Percentiles rank a stretch among this genome's conserved stretches.
Evolutionary conservation across 2,329 filamentous ascomycete species (phyloP).

Genomic region (Cytospora piceicola): DNA sequence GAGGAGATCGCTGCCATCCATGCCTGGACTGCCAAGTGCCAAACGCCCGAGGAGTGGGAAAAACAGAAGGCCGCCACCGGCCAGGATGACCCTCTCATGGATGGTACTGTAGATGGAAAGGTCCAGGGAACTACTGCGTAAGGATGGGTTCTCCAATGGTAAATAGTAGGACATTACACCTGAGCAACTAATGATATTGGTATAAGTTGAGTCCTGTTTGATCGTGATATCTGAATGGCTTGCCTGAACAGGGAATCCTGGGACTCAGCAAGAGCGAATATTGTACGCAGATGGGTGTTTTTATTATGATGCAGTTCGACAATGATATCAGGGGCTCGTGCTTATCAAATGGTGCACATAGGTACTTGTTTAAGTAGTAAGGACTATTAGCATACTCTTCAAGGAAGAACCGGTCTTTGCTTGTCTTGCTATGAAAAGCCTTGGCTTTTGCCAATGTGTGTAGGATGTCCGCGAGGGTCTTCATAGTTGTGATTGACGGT

Average conservation of each 20-base stretch:
- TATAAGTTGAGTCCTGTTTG: neutral
- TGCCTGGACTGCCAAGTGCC: conserved; percentile 93
- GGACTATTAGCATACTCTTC: too few relatives aligned
- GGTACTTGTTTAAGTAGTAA: too few relatives aligned
- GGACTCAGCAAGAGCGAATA: neutral
- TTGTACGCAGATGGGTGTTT: neutral
- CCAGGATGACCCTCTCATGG: conserved; percentile 43
- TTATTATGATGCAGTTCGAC: neutral
- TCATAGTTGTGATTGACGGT: too few relatives aligned
- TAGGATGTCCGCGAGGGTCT: too few relatives aligned
- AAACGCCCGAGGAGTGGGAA: conserved; percentile 89
- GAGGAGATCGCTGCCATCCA: conserved; percentile 89
- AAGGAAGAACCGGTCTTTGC: too few relatives aligned
- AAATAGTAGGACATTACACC: neutral
- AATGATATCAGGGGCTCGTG: neutral
- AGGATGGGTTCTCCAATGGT: neutral
- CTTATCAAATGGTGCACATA: neutral
- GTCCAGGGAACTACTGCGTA: conserved; percentile 42
- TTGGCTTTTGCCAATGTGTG: too few relatives aligned
- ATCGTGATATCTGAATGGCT: neutral
- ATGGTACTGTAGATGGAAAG: conserved; percentile 49
- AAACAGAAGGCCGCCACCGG: conserved; percentile 54
- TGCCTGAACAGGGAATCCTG: neutral
- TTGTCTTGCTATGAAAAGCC: too few relatives aligned
- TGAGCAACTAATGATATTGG: neutral